Evolutionary conservation across 129 eudicot species (phyloP), one percentile per base, ranked within the genome.

Genomic region (Flaveria linearis): DNA sequence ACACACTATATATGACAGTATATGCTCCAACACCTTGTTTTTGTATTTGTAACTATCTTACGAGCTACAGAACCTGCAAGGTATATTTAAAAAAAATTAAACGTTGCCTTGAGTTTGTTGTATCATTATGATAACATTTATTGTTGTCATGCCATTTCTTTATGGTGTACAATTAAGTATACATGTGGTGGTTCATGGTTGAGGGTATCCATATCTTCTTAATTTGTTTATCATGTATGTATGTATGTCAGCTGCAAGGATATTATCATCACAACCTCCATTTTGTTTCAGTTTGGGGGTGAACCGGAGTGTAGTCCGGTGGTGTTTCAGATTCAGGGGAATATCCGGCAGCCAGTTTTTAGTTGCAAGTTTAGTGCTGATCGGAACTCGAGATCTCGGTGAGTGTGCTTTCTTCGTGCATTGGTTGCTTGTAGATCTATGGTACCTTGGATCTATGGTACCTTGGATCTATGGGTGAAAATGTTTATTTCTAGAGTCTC

Each of bases 291-390:
- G 39, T 15, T 91, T 72, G 93, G 86, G 68, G 97, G 97, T 6
- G 91, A 82, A 68, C 97, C 97, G 62, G 93, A 82, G 52, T 90
- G 93, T 65, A 88, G 91, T 63, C 93, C 91, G 8, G 91, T 88
- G 65, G 93, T 93, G 33, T 93, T 83, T 47, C 98, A 93, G 83
- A 88, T 93, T 56, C 97, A 91, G 77, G 98, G 90, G 85, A 93
- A 86, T 57, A 93, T 93, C 1, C 76, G 97, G 56, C 98, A 93
- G 73, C 98, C 98, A 82, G 96, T 93, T 81, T 93, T 93, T 55
- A 93, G 96, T 73, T 93, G 98, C 81, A 93, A 90, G 80, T 93
- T 93, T 61, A 90, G 86, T 69, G 91, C 96, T 49, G 96, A 91
- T 78, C 87, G 93, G 79, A 93, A 82, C 78, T 73, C 87, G 25